Evolutionary conservation across 805 yeast species (phyloP).

Genomic region (Teunomyces funiuensis): DNA sequence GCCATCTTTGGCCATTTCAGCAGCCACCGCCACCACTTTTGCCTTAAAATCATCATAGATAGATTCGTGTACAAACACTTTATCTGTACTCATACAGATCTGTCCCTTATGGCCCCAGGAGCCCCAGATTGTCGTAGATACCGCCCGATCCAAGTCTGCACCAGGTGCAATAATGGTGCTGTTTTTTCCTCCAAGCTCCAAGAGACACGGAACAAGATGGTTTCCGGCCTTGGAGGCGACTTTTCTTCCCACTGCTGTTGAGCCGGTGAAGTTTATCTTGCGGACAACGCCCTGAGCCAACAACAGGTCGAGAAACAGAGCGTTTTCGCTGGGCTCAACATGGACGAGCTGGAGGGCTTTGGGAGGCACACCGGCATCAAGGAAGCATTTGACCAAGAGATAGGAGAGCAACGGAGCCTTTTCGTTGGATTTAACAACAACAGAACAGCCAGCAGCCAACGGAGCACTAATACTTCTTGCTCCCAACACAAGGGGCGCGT

Average conservation of each 20-base stretch:
- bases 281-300: conserved; percentile 26
- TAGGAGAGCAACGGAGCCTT: conserved; percentile 34
- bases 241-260: conserved; percentile 37
- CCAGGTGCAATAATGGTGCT: conserved; percentile 32
- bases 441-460: conserved; percentile 50
- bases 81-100: conserved; percentile 48
- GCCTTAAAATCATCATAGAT: conserved; percentile 30
- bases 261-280: conserved; percentile 48
- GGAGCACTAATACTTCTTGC: conserved; percentile 44
- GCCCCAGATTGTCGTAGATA: conserved; percentile 26
- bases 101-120: conserved; percentile 48
- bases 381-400: conserved; percentile 31
- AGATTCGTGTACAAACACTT: conserved; percentile 33
- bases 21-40: conserved; percentile 17
- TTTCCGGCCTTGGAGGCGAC: conserved; percentile 38
- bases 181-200: conserved; percentile 51
- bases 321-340: conserved; percentile 23
- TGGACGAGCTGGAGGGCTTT: conserved; percentile 37
- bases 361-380: conserved; percentile 40
- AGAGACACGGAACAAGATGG: conserved; percentile 38
- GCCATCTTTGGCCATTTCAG: conserved; percentile 9
- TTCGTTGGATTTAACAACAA: conserved; percentile 42
- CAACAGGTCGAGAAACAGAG: conserved; percentile 22
- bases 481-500: conserved; percentile 45
- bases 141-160: conserved; percentile 33